These are phyloP conservation scores for Diutina neorugosa DNA, from an alignment of 1,139 yeast genomes.

Conservation along the genomic window DNA sequence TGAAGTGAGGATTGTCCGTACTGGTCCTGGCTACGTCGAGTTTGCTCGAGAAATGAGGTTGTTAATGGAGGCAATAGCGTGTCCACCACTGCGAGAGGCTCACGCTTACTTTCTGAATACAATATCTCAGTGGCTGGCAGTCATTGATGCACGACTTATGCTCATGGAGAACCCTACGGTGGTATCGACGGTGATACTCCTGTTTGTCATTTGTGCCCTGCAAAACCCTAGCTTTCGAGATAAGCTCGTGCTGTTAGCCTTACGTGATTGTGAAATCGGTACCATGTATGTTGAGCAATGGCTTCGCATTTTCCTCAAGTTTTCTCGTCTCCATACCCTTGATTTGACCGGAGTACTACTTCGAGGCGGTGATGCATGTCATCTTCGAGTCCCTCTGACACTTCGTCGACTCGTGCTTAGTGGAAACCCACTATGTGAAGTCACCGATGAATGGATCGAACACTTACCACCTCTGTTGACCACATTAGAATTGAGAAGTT, in stretches of 20 bases:
- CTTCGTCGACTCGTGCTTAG: neutral
- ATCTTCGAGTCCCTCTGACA: neutral
- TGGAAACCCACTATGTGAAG: neutral
- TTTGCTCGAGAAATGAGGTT: neutral
- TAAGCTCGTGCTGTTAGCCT: neutral
- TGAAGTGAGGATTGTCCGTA: neutral
- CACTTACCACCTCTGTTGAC: neutral
- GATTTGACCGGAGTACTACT: neutral
- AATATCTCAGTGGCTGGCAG: neutral
- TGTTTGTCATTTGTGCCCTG: neutral
- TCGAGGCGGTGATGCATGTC: neutral
- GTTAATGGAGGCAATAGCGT: neutral
- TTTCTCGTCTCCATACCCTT: neutral
- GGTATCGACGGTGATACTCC: neutral
- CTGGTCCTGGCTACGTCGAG: neutral
- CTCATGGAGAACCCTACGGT: neutral
- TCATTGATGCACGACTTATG: neutral
- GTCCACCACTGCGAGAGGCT: neutral
- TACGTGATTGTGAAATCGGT: neutral
- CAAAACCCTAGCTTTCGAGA: neutral
- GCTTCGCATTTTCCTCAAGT: neutral
- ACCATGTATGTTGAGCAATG: neutral
- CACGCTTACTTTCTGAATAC: neutral
- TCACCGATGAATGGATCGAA: neutral
- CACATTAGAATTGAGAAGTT: neutral